Evolutionary conservation across 352 stramenopile species (phyloP).

Genomic region (Blastocystis sp.): DNA sequence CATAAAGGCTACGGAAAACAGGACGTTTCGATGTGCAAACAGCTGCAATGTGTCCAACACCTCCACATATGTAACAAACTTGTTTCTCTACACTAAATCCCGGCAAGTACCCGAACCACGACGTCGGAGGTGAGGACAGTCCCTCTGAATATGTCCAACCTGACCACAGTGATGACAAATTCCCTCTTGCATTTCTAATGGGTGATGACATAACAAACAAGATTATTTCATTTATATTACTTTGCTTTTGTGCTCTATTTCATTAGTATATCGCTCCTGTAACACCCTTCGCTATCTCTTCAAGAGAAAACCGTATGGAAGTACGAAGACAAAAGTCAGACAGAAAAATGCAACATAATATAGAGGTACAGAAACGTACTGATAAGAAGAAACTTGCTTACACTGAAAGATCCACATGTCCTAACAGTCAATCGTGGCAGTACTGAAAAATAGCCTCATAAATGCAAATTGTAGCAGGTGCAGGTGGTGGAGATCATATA

Average conservation of each 20-base stretch:
- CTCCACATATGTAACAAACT: slow-evolving; percentile 32
- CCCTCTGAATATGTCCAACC: not conserved
- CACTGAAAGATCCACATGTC: too few relatives aligned
- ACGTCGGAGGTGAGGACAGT: not conserved
- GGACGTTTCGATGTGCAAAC: not conserved
- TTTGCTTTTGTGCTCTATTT: not conserved
- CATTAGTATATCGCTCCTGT: not conserved
- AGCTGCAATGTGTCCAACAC: slow-evolving; percentile 33
- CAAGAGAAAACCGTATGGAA: not conserved
- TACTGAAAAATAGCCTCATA: too few relatives aligned
- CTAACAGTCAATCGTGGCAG: too few relatives aligned
- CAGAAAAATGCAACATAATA: not conserved
- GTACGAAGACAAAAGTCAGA: not conserved
- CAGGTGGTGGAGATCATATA: too few relatives aligned
- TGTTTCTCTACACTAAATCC: not conserved
- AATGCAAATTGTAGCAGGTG: too few relatives aligned
- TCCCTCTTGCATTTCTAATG: not conserved
- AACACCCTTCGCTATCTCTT: not conserved
- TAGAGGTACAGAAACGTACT: not conserved
- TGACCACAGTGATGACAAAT: not conserved
- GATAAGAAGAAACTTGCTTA: too few relatives aligned
- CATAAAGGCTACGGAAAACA: not conserved
- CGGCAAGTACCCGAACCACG: not conserved
- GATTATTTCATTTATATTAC: not conserved
- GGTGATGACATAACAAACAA: not conserved